phyloP scores from a whole-genome alignment of 108 stramenopile species.

The Skeletonema menzelii region DNA sequence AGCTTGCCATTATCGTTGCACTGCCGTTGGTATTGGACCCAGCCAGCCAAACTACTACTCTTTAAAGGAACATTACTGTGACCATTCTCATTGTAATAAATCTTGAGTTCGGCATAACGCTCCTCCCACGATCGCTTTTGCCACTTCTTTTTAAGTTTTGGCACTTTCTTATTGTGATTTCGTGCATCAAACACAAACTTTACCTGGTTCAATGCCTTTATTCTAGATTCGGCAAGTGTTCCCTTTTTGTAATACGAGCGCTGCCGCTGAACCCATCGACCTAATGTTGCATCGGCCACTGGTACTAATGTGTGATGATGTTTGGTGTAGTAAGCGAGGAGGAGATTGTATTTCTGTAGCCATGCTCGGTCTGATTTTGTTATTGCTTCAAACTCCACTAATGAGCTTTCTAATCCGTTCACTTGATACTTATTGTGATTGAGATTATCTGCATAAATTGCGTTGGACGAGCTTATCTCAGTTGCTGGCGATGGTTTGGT shows the following conservation, averaged over 20 bases:
- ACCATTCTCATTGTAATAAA: slow-evolving; percentile 6
- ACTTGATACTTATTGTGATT: not conserved
- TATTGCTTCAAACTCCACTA: not conserved
- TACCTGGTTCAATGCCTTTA: not conserved
- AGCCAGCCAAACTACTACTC: slow-evolving; percentile 2
- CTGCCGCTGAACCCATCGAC: slow-evolving; percentile 4
- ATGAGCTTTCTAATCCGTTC: not conserved
- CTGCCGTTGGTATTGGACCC: slow-evolving; percentile 23
- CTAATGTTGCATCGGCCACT: not conserved
- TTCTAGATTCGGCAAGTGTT: not conserved
- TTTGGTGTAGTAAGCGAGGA: not conserved
- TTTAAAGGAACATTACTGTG: slow-evolving; percentile 20
- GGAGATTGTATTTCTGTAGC: not conserved
- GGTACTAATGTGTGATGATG: not conserved
- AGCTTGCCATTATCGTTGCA: not conserved
- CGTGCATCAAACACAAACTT: not conserved
- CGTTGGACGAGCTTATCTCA: not conserved
- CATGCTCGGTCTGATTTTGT: not conserved
- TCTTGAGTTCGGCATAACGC: slow-evolving; percentile 2
- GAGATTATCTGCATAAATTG: not conserved
- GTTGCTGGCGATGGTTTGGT: not conserved
- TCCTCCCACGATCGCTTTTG: slow-evolving; percentile 14
- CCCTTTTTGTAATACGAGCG: slow-evolving; percentile 4
- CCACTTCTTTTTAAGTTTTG: not conserved
- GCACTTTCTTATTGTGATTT: not conserved